A percentile compares a stretch with the other conserved stretches of the same genome.
These are phyloP conservation scores for Ceratocystis variospora DNA, from an alignment of 2,329 filamentous ascomycete species.

Conservation along the genomic window DNA sequence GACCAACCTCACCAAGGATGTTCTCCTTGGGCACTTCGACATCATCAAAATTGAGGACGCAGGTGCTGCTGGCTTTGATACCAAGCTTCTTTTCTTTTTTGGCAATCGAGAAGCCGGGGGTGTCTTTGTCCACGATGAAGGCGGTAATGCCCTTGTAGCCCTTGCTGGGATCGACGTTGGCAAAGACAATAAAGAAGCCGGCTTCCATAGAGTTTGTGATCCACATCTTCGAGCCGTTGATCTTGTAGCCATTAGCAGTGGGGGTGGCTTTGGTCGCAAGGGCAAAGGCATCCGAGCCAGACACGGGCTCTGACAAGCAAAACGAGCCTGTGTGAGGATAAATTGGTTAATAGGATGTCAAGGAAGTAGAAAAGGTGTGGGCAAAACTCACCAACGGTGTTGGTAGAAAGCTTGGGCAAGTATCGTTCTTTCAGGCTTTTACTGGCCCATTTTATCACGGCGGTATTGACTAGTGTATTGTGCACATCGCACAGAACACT, in stretches of 20 bases:
- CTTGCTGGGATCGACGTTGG: slow-evolving; percentile 81
- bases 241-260: slow-evolving; percentile 68
- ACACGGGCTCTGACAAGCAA: slow-evolving; percentile 83
- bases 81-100: slow-evolving; percentile 99
- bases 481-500: slow-evolving; percentile 94
- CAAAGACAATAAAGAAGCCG: slow-evolving; percentile 92
- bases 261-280: slow-evolving; percentile 80
- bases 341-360: not conserved
- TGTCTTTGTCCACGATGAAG: slow-evolving; percentile 85
- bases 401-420: slow-evolving; percentile 77
- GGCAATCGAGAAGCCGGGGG: slow-evolving; percentile 79
- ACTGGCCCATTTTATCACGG: slow-evolving; percentile 72
- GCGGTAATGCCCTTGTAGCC: slow-evolving; percentile 96
- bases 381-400: slow-evolving; percentile 50
- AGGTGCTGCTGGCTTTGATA: slow-evolving; percentile 89
- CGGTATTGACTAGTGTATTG: slow-evolving; percentile 94
- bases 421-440: slow-evolving; percentile 67
- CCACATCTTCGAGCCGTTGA: slow-evolving; percentile 97
- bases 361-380: not conserved
- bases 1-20: slow-evolving; percentile 71
- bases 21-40: slow-evolving; percentile 81
- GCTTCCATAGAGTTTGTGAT: slow-evolving; percentile 96
- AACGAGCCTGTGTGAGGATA: slow-evolving; percentile 45
- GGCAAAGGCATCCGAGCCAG: slow-evolving; percentile 91
- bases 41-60: slow-evolving; percentile 94